phyloP scores from a whole-genome alignment of 176 grass and related monocot species.

The Ananas comosus region DNA sequence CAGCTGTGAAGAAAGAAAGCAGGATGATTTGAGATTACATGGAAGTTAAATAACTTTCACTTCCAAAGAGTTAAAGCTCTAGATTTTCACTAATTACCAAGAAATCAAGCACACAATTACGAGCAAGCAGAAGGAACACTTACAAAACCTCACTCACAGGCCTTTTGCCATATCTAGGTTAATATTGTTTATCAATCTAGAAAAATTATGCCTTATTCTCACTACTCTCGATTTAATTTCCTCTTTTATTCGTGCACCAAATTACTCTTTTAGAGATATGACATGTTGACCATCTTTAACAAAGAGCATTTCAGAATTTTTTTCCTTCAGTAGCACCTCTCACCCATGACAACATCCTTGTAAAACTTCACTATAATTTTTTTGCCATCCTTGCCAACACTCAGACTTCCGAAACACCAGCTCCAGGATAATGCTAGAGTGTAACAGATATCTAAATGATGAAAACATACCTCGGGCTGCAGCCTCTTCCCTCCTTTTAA shows the following conservation, averaged over 20 bases:
- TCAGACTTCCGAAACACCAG: neutral
- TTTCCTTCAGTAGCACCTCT: no score
- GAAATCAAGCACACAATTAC: neutral
- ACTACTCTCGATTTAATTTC: no score
- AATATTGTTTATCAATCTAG: no score
- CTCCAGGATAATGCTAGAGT: neutral
- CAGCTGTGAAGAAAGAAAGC: slow-evolving; percentile 26
- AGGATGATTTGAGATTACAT: neutral
- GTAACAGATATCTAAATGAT: neutral
- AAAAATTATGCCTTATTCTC: neutral
- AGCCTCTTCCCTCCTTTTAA: slow-evolving; percentile 8
- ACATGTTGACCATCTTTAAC: no score
- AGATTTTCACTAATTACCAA: neutral
- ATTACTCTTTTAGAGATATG: no score
- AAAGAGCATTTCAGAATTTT: no score
- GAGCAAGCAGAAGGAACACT: neutral
- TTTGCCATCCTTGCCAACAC: neutral
- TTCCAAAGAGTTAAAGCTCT: neutral
- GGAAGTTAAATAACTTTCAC: neutral
- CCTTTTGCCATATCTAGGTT: no score
- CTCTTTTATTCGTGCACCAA: no score
- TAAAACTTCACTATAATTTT: no score
- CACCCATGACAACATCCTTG: no score
- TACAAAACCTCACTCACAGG: neutral
- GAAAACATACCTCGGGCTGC: slow-evolving; percentile 8